These are phyloP conservation scores for Parietichytrium sp. DNA, from an alignment of 108 stramenopile genomes.

Conservation along the genomic window DNA sequence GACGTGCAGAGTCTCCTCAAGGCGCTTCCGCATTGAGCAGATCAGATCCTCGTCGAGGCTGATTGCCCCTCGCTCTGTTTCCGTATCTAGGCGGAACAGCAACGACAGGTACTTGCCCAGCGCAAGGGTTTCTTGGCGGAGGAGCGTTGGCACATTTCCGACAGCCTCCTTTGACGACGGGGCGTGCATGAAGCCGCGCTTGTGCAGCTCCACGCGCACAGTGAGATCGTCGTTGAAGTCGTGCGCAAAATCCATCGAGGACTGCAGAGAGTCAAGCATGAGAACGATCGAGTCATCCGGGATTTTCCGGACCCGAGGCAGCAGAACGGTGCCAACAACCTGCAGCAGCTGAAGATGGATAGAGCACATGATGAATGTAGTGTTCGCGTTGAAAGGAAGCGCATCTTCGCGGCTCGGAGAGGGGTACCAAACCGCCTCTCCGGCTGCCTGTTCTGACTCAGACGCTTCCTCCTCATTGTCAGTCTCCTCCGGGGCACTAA, in stretches of 20 bases:
- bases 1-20: constrained; percentile 7
- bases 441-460: neutral
- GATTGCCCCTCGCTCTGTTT: constrained; percentile 9
- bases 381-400: neutral
- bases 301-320: neutral
- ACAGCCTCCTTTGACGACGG: neutral
- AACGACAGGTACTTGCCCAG: neutral
- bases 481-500: neutral
- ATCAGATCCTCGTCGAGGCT: neutral
- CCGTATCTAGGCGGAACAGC: neutral
- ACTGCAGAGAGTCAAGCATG: constrained; percentile 26
- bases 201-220: constrained; percentile 27
- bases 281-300: neutral
- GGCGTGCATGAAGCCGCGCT: constrained; percentile 37
- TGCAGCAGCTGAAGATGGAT: constrained; percentile 33
- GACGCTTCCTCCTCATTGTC: neutral
- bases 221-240: constrained; percentile 40
- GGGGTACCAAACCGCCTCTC: neutral
- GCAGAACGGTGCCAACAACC: neutral
- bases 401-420: neutral
- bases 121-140: constrained; percentile 39
- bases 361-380: neutral
- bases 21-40: neutral
- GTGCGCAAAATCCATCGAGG: neutral
- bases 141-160: constrained; percentile 2